These are phyloP conservation scores for Logfia minima DNA, from an alignment of 129 eudicot species.

Conservation along the genomic window DNA sequence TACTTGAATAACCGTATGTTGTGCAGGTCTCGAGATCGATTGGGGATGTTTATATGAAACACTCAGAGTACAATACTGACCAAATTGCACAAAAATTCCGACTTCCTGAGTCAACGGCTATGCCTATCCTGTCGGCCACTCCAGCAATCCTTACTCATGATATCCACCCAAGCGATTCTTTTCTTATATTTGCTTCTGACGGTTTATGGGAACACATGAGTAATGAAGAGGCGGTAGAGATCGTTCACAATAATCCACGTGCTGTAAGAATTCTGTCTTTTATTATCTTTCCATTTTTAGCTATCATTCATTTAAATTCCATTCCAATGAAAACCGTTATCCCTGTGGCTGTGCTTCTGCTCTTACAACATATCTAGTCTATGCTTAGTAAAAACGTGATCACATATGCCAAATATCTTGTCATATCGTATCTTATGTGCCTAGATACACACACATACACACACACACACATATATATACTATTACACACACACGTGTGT, in stretches of 20 bases:
- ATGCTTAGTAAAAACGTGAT: constrained; percentile 7
- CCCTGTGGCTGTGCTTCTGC: neutral
- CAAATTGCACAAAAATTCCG: constrained; percentile 54
- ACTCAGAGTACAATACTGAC: constrained; percentile 53
- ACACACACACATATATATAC: neutral
- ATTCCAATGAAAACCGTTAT: neutral
- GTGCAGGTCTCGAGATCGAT: constrained; percentile 73
- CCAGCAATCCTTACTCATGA: constrained; percentile 64
- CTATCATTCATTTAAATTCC: neutral
- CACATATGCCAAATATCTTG: neutral
- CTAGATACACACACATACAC: neutral
- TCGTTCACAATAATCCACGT: constrained; percentile 61
- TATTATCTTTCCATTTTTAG: neutral
- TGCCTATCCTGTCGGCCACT: constrained; percentile 64
- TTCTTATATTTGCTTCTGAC: constrained; percentile 77
- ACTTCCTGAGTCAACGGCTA: constrained; percentile 52
- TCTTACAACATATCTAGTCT: constrained; percentile 1
- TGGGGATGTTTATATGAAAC: constrained; percentile 74
- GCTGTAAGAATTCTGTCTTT: constrained; percentile 44
- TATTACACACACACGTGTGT: neutral
- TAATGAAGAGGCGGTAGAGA: constrained; percentile 72
- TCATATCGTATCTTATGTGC: constrained; percentile 8
- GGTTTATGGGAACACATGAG: constrained; percentile 82
- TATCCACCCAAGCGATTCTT: constrained; percentile 62
- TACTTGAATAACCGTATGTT: constrained; percentile 20